These are phyloP conservation scores for Leucocoprinus sp. DNA, from an alignment of 768 basidiomycete genomes.

Conservation along the genomic window DNA sequence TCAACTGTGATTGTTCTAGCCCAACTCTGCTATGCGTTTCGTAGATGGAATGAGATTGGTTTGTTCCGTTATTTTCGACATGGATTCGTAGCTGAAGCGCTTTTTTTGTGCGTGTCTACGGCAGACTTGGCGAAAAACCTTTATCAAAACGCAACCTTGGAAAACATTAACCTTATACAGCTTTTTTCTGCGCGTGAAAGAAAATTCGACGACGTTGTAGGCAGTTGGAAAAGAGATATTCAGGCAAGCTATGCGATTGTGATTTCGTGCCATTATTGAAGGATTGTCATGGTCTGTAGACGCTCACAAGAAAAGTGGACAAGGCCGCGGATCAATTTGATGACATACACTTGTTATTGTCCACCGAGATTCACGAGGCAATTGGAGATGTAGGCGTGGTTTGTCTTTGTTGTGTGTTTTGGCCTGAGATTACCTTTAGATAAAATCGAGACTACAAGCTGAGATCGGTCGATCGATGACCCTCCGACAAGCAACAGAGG, in stretches of 20 bases:
- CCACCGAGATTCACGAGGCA: neutral
- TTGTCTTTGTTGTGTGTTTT: neutral
- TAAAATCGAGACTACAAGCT: neutral
- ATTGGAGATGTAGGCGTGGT: neutral
- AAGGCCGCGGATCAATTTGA: slow-evolving; percentile 1
- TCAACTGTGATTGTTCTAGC: slow-evolving; percentile 29
- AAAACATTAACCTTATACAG: slow-evolving; percentile 44
- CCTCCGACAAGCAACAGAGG: neutral
- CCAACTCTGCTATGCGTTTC: slow-evolving; percentile 69
- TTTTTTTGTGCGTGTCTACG: neutral
- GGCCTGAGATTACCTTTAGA: neutral
- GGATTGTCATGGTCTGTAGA: neutral
- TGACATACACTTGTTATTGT: neutral
- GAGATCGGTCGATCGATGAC: neutral
- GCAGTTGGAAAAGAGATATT: neutral
- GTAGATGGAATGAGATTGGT: slow-evolving; percentile 73
- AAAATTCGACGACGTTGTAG: neutral
- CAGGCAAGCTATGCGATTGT: neutral
- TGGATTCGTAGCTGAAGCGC: slow-evolving; percentile 13
- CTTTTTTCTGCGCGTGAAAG: slow-evolving; percentile 22
- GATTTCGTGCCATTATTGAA: neutral
- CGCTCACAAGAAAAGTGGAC: neutral
- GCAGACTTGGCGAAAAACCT: slow-evolving; percentile 23
- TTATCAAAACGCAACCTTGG: slow-evolving; percentile 56
- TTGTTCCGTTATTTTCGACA: slow-evolving; percentile 11